phyloP scores from a whole-genome alignment of 345 rosid species.

The Noccaea caerulescens region DNA sequence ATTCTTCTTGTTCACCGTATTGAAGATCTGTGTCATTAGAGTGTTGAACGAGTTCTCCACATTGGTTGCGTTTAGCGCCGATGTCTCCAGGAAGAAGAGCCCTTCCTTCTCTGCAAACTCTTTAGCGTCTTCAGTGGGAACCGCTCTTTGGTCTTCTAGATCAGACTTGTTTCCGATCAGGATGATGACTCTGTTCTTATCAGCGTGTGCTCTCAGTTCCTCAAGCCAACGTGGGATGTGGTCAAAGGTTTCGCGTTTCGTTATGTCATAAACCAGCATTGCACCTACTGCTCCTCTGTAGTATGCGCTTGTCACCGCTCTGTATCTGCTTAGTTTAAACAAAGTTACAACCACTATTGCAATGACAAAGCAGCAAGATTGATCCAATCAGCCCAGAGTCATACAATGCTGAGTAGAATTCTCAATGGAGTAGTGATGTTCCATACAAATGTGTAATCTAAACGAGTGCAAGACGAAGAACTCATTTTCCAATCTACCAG shows the following conservation, averaged over 20 bases:
- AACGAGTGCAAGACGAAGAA: constrained; percentile 1
- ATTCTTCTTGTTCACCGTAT: constrained; percentile 73
- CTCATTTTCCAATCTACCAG: not conserved
- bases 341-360: not conserved
- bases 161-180: constrained; percentile 76
- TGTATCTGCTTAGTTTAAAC: constrained; percentile 53
- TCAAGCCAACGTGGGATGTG: constrained; percentile 89
- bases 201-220: constrained; percentile 76
- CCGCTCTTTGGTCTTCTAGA: constrained; percentile 66
- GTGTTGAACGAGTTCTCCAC: constrained; percentile 74
- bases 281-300: constrained; percentile 95
- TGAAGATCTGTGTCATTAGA: constrained; percentile 73
- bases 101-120: constrained; percentile 87
- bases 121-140: constrained; percentile 69
- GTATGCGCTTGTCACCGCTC: constrained; percentile 88
- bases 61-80: constrained; percentile 73
- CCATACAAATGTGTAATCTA: not conserved
- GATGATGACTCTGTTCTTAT: constrained; percentile 81
- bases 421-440: not conserved
- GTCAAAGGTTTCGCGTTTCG: constrained; percentile 74
- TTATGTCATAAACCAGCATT: constrained; percentile 76
- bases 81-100: constrained; percentile 76
- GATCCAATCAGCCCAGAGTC: not conserved
- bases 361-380: not conserved
- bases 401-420: not conserved